Percentiles rank a stretch among this genome's conserved stretches.
Evolutionary conservation across 2,329 filamentous ascomycete species (phyloP).

Genomic region (Thelonectria blattea): DNA sequence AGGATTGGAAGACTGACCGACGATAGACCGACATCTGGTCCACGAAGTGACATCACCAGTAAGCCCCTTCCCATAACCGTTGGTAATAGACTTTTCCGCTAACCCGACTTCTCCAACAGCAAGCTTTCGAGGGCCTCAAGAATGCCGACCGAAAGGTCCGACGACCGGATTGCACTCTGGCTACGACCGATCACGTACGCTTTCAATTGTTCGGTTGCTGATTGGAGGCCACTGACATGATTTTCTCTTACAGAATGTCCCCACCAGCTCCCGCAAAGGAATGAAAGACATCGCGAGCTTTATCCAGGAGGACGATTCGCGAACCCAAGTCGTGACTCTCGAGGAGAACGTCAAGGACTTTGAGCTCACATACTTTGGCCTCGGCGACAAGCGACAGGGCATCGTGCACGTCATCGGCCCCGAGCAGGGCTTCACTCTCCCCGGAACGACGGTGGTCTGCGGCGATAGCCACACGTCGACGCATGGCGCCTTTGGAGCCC

Average conservation of each 20-base stretch:
- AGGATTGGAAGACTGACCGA: not conserved
- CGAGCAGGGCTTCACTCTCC: slow-evolving; percentile 97
- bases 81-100: slow-evolving; percentile 10
- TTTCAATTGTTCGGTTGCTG: slow-evolving; percentile 1
- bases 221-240: slow-evolving; percentile 22
- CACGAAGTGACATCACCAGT: slow-evolving; percentile 98
- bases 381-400: slow-evolving; percentile 94
- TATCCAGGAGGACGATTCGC: slow-evolving; percentile 92
- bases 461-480: slow-evolving; percentile 98
- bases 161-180: slow-evolving; percentile 94
- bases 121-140: slow-evolving; percentile 95
- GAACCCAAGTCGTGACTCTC: slow-evolving; percentile 91
- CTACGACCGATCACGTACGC: slow-evolving; percentile 94
- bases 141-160: slow-evolving; percentile 88
- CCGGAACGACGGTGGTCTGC: slow-evolving; percentile 95
- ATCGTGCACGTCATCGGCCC: slow-evolving; percentile 99
- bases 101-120: slow-evolving; percentile 54
- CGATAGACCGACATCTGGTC: slow-evolving; percentile 85
- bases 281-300: slow-evolving; percentile 95
- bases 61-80: slow-evolving; percentile 48
- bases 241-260: slow-evolving; percentile 73
- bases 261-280: slow-evolving; percentile 86
- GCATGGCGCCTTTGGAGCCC: slow-evolving; percentile 92
- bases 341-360: slow-evolving; percentile 98
- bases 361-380: slow-evolving; percentile 94